These are phyloP conservation scores for Phytophthora litchii DNA, from an alignment of 352 stramenopile genomes.

Conservation along the genomic window DNA sequence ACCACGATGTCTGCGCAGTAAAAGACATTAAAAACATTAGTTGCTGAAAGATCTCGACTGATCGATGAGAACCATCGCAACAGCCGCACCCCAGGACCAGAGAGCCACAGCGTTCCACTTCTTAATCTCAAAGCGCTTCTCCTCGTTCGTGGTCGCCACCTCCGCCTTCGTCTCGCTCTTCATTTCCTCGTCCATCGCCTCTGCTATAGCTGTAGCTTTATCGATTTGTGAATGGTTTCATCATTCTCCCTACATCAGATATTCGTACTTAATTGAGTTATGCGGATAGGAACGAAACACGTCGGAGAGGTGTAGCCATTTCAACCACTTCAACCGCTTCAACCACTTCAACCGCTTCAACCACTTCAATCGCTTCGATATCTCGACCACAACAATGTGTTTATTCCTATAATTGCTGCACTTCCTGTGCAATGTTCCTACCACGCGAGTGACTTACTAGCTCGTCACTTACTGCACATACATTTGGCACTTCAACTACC, in stretches of 20 bases:
- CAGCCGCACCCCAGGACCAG: slow-evolving; percentile 95
- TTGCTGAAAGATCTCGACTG: slow-evolving; percentile 24
- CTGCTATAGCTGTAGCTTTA: slow-evolving; percentile 3
- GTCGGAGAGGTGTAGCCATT: slow-evolving; percentile 3
- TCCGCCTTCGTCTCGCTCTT: slow-evolving; percentile 55
- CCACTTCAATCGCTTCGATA: neutral
- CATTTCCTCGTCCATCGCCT: slow-evolving; percentile 75
- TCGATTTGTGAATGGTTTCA: slow-evolving; percentile 3
- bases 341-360: neutral
- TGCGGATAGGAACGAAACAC: slow-evolving; percentile 3
- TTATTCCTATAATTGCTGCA: slow-evolving; percentile 22
- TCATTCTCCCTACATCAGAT: slow-evolving; percentile 3
- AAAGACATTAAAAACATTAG: slow-evolving; percentile 13
- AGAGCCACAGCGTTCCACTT: slow-evolving; percentile 99
- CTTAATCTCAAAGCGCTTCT: slow-evolving; percentile 99
- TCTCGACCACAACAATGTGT: neutral
- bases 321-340: neutral
- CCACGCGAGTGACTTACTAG: slow-evolving; percentile 24
- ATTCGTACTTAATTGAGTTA: slow-evolving; percentile 5
- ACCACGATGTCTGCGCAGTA: slow-evolving; percentile 78
- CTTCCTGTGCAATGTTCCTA: slow-evolving; percentile 22
- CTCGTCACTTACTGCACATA: slow-evolving; percentile 21
- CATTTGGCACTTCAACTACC: slow-evolving; percentile 37
- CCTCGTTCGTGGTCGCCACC: slow-evolving; percentile 37
- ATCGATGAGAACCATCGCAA: neutral